These are phyloP conservation scores for Chlamydomonas eustigma DNA, from an alignment of 139 green algal species.

Conservation along the genomic window DNA sequence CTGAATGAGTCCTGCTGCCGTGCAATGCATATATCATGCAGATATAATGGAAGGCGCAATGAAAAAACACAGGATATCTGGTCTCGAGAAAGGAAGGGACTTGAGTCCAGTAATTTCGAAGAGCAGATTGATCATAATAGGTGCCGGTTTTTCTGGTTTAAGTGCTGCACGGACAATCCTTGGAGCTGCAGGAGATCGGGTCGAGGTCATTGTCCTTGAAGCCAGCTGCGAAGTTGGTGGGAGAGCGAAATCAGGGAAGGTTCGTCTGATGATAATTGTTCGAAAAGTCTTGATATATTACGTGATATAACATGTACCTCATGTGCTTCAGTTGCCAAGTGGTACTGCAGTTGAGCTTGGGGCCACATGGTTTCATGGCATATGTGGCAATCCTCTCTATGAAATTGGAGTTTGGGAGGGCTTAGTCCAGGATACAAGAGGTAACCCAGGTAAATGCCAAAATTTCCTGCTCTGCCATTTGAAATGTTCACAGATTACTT, in stretches of 20 bases:
- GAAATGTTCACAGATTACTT: too few relatives aligned
- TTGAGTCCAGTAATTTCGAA: too few relatives aligned
- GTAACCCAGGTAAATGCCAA: conserved; percentile 8
- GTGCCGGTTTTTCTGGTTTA: conserved; percentile 26
- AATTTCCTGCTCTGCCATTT: too few relatives aligned
- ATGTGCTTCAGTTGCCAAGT: conserved; percentile 25
- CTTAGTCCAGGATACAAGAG: conserved; percentile 3
- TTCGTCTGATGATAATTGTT: too few relatives aligned
- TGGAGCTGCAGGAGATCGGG: background rate
- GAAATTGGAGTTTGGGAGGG: conserved; percentile 32
- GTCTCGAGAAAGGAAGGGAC: too few relatives aligned
- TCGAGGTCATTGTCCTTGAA: conserved; percentile 27
- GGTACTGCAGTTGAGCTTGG: conserved; percentile 29
- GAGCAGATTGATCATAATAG: conserved; percentile 13
- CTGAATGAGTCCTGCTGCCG: too few relatives aligned
- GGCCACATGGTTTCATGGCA: conserved; percentile 43
- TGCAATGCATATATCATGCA: too few relatives aligned
- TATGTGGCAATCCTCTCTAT: conserved; percentile 37
- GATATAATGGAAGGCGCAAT: too few relatives aligned
- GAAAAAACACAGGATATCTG: too few relatives aligned
- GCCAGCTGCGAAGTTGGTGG: conserved; percentile 17
- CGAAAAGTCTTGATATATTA: background rate
- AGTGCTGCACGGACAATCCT: conserved; percentile 14
- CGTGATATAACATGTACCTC: too few relatives aligned
- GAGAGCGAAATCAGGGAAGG: conserved; percentile 12